Evolutionary conservation across 2,329 filamentous ascomycete species (phyloP).

Genomic region (Mariannaea sp.): DNA sequence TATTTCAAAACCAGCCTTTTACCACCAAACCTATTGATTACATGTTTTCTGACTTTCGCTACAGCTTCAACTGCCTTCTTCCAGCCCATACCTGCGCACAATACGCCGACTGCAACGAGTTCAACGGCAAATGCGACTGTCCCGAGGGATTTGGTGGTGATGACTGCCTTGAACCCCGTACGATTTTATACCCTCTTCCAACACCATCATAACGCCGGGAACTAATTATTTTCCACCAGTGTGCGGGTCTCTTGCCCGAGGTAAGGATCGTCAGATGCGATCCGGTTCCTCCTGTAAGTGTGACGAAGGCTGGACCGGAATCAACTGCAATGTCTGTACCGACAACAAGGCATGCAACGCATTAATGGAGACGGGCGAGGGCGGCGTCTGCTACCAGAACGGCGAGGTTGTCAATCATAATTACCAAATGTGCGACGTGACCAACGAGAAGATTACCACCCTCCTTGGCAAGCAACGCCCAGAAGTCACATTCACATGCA

Average conservation of each 20-base stretch:
- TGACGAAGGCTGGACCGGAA: slow-evolving; percentile 90
- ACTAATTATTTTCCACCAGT: slow-evolving; percentile 51
- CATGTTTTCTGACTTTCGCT: slow-evolving; percentile 23
- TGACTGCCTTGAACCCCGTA: slow-evolving; percentile 84
- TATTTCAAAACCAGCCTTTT: background rate
- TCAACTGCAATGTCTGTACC: slow-evolving; percentile 97
- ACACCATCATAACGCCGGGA: background rate
- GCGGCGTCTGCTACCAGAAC: slow-evolving; percentile 89
- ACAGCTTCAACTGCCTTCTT: slow-evolving; percentile 95
- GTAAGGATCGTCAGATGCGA: slow-evolving; percentile 77
- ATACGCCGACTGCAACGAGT: slow-evolving; percentile 85
- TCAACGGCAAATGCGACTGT: slow-evolving; percentile 90
- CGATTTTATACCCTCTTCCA: slow-evolving; percentile 32
- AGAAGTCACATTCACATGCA: slow-evolving; percentile 93
- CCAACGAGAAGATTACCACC: slow-evolving; percentile 90
- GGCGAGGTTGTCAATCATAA: slow-evolving; percentile 92
- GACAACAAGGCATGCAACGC: slow-evolving; percentile 82
- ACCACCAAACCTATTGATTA: background rate
- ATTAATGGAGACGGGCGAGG: slow-evolving; percentile 80
- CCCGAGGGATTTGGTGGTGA: slow-evolving; percentile 92
- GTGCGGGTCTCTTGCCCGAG: slow-evolving; percentile 85
- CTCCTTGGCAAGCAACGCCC: slow-evolving; percentile 84
- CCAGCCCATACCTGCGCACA: slow-evolving; percentile 91
- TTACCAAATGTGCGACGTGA: slow-evolving; percentile 97
- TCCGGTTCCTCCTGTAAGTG: slow-evolving; percentile 76